A percentile compares a stretch with the other conserved stretches of the same genome.
phyloP scores from a whole-genome alignment of 805 yeast genomes.

The Yarrowia sp. region DNA sequence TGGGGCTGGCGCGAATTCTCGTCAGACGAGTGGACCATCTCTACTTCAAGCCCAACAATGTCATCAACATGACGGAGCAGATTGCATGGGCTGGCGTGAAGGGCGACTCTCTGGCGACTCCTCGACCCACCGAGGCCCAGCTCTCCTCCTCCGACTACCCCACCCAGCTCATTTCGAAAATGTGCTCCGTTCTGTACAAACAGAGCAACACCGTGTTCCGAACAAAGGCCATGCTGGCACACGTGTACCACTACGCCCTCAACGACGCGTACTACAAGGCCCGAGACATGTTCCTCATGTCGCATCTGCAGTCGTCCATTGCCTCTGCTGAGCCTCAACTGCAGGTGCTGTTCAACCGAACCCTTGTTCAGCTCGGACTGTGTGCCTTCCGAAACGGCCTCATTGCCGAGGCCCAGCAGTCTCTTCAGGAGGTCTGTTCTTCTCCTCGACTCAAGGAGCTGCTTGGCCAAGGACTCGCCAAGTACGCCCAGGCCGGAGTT shows the following conservation, averaged over 20 bases:
- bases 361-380: constrained; percentile 91
- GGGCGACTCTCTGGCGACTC: constrained; percentile 40
- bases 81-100: constrained; percentile 65
- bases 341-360: constrained; percentile 92
- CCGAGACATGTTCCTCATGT: constrained; percentile 80
- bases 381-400: constrained; percentile 91
- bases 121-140: constrained; percentile 38
- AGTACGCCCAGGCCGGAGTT: constrained; percentile 52
- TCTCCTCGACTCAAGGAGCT: constrained; percentile 86
- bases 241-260: constrained; percentile 88
- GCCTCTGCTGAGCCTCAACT: constrained; percentile 79
- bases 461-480: constrained; percentile 85
- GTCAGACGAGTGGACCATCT: constrained; percentile 86
- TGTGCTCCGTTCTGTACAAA: constrained; percentile 63
- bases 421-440: constrained; percentile 81
- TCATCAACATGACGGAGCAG: constrained; percentile 66
- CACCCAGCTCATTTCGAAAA: constrained; percentile 58
- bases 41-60: constrained; percentile 82
- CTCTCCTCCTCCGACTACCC: constrained; percentile 44
- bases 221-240: constrained; percentile 78
- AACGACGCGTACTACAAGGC: constrained; percentile 81
- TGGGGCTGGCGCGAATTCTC: constrained; percentile 57
- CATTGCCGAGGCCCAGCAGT: constrained; percentile 81
- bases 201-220: constrained; percentile 68
- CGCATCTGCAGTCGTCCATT: constrained; percentile 80